Evolutionary conservation across 2,329 filamentous ascomycete species (phyloP).

Genomic region (Magnaporthiopsis incrustans): DNA sequence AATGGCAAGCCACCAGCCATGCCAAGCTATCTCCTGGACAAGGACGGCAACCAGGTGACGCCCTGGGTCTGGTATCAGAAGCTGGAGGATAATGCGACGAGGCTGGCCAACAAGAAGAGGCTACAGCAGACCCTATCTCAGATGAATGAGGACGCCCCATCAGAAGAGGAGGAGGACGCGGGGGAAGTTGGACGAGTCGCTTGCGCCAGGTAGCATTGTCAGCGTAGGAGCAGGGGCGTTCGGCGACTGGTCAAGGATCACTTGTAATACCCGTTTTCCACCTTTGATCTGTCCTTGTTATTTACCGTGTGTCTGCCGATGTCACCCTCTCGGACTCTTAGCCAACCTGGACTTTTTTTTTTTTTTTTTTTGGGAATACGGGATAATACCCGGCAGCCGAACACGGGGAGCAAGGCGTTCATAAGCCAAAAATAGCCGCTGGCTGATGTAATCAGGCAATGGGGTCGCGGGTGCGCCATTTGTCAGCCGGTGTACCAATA

Average conservation of each 20-base stretch:
- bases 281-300: neutral
- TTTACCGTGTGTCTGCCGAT: neutral
- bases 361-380: neutral
- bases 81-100: slow-evolving; percentile 39
- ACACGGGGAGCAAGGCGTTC: too few relatives aligned
- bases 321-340: neutral
- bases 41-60: slow-evolving; percentile 47
- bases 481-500: neutral
- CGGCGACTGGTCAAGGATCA: neutral
- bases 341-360: too few relatives aligned
- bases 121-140: neutral
- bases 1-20: slow-evolving; percentile 12
- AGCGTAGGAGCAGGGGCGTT: neutral
- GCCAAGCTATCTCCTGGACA: slow-evolving; percentile 44
- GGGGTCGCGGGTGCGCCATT: neutral
- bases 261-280: too few relatives aligned
- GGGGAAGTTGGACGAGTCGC: neutral
- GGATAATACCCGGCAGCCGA: neutral
- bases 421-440: too few relatives aligned
- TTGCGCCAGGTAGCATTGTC: neutral
- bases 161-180: slow-evolving; percentile 3
- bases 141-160: slow-evolving; percentile 12
- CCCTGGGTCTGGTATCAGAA: slow-evolving; percentile 45
- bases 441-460: neutral
- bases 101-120: slow-evolving; percentile 13